phyloP scores from a whole-genome alignment of 768 basidiomycete genomes.

The Tricholoma sp. region DNA sequence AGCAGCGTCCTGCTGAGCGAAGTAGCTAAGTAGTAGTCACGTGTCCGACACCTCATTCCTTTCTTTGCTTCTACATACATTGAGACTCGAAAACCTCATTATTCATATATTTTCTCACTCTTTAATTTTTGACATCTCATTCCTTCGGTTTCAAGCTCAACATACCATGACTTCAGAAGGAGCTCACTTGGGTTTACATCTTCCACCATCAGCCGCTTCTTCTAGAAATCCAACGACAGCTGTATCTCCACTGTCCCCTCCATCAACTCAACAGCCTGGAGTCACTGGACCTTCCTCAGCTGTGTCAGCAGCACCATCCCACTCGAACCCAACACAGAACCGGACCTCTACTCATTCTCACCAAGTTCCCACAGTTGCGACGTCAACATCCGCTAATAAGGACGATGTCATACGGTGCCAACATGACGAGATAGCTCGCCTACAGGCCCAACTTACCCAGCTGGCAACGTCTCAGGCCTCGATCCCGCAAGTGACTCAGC shows the following conservation, averaged over 20 bases:
- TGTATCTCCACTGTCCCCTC: neutral
- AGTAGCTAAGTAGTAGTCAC: too few relatives aligned
- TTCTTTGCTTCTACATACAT: too few relatives aligned
- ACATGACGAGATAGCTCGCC: neutral
- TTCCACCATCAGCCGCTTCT: neutral
- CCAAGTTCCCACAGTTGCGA: too few relatives aligned
- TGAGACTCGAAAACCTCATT: neutral
- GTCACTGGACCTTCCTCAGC: neutral
- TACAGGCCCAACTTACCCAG: neutral
- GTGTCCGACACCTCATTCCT: too few relatives aligned
- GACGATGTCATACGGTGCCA: neutral
- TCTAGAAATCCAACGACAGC: neutral
- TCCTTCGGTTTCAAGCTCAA: neutral
- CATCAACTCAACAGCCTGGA: too few relatives aligned
- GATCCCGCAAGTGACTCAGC: neutral
- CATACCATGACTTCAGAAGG: neutral
- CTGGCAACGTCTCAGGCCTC: neutral
- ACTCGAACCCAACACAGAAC: neutral
- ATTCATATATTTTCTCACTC: neutral
- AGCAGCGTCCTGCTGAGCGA: too few relatives aligned
- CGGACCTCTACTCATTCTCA: too few relatives aligned
- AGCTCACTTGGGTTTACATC: neutral
- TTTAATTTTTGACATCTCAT: neutral
- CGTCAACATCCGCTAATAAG: too few relatives aligned
- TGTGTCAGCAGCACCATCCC: neutral